Evolutionary conservation across 768 basidiomycete species (phyloP).

Genomic region (Dacryopinax primogenitus): DNA sequence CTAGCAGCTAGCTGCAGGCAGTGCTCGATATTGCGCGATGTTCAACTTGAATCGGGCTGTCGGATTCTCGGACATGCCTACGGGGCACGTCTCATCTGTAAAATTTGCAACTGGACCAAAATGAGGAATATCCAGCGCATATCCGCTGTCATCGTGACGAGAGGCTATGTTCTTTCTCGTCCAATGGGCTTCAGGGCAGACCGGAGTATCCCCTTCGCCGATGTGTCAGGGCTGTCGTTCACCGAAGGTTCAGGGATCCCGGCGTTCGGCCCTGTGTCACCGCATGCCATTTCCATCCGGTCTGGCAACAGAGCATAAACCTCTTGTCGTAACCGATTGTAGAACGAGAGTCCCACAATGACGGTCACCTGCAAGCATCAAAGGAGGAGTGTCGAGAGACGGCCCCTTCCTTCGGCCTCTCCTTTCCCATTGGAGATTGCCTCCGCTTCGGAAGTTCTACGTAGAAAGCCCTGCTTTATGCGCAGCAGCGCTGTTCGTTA

Average conservation of each 20-base stretch:
- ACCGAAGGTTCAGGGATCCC: background rate
- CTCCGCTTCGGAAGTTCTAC: background rate
- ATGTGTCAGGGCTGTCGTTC: background rate
- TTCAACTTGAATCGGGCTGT: background rate
- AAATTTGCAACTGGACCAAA: background rate
- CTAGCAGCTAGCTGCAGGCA: background rate
- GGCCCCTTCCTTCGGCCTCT: background rate
- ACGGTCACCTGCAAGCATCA: no score
- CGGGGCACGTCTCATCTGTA: background rate
- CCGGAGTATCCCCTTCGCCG: slow-evolving; percentile 1
- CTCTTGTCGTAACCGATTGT: no score
- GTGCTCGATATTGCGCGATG: background rate
- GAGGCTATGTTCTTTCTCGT: background rate
- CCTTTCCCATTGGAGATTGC: background rate
- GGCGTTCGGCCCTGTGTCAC: background rate
- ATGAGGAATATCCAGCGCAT: background rate
- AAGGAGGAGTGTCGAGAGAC: background rate
- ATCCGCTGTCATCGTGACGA: slow-evolving; percentile 2
- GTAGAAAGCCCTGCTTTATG: background rate
- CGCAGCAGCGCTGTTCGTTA: slow-evolving; percentile 1
- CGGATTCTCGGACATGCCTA: slow-evolving; percentile 4
- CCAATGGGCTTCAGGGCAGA: background rate
- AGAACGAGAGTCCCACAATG: no score
- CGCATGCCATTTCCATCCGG: background rate
- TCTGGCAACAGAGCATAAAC: background rate